Evolutionary conservation across 2,329 filamentous ascomycete species (phyloP), one percentile per base, ranked within the genome.

Genomic region (Penicillium paneum): DNA sequence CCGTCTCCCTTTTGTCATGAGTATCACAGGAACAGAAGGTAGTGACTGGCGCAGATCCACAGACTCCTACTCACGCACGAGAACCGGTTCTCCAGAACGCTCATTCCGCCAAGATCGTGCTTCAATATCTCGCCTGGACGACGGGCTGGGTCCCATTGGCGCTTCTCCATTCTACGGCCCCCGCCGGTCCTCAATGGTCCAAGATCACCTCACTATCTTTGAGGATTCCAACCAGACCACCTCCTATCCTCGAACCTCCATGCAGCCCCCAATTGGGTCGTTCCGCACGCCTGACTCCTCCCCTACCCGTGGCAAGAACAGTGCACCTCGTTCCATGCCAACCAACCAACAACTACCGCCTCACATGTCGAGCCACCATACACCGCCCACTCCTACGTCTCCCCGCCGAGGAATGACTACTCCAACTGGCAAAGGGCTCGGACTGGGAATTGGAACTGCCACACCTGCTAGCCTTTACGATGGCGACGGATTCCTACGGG

Each of bases 381-480:
- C 49, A 21, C 54, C 55, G 6, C 41, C 56, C 13, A 59, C 61
- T 5, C 60, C 62, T 15, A 52, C 41, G 11, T 60, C 62, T 15
- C 43, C 59, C 32, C 56, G 56, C 21, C 60, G 60, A n/a, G 64
- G 55, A 12, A 58, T 64, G 53, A 65, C 52, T 19, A 72, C 67
- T 2, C 69, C 70, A 1, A 65, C 57, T 15, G 60, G 62, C 24
- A 67, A 69, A 52, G 50, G 57, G 0, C 55, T 69, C 12, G 68
- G 65, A 3, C 58, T 70, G 38, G 69, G 69, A 3, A 62, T 68
- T 49, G 68, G 64, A 7, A 60, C 58, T 41, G 66, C 67, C n/a
- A 79, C 75, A 44, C 76, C 75, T 34, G 74, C 65, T 49, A 79
- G 77, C 64, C 61, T 79, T 58, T 80, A 80, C 62, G 78, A 79